Conservation (phyloP, 2,329 filamentous ascomycete genomes). For the Aspergillus persii region DNA sequence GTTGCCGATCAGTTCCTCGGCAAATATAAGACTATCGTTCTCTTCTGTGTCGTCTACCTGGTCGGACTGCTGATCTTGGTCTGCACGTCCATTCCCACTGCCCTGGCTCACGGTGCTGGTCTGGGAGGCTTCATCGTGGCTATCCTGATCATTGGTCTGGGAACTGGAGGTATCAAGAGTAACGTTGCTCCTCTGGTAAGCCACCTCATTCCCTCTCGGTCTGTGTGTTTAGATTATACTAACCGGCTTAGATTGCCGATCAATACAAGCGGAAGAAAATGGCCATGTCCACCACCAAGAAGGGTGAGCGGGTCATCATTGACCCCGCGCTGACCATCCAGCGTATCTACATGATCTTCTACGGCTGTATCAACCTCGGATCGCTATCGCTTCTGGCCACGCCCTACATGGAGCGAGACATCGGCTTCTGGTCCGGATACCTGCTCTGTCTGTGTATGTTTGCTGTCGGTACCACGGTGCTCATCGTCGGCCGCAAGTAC, state of each 20-base stretch:
- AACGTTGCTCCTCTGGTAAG: slow-evolving; percentile 54
- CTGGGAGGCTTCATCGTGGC: slow-evolving; percentile 57
- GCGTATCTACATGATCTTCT: slow-evolving; percentile 72
- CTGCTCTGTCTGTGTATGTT: slow-evolving; percentile 63
- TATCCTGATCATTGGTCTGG: slow-evolving; percentile 63
- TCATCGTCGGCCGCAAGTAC: slow-evolving; percentile 47
- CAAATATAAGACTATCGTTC: slow-evolving; percentile 59
- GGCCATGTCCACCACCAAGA: slow-evolving; percentile 43
- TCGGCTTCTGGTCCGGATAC: slow-evolving; percentile 67
- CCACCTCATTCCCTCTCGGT: background rate
- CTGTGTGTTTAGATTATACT: background rate
- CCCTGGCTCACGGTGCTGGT: slow-evolving; percentile 51
- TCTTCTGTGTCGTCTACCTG: slow-evolving; percentile 59
- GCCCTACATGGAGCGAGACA: slow-evolving; percentile 64
- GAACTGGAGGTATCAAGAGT: slow-evolving; percentile 68
- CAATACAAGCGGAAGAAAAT: slow-evolving; percentile 62
- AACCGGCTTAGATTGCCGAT: slow-evolving; percentile 54
- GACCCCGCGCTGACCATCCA: slow-evolving; percentile 66
- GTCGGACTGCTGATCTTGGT: slow-evolving; percentile 55
- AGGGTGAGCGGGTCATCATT: slow-evolving; percentile 59
- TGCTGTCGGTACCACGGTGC: slow-evolving; percentile 57
- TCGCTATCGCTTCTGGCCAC: slow-evolving; percentile 66
- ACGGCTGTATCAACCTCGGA: slow-evolving; percentile 72
- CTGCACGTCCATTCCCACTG: slow-evolving; percentile 52
- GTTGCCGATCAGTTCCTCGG: slow-evolving; percentile 61